These are phyloP conservation scores for Macadamia tetraphylla DNA, from an alignment of 164 flowering plant species.

Conservation along the genomic window DNA sequence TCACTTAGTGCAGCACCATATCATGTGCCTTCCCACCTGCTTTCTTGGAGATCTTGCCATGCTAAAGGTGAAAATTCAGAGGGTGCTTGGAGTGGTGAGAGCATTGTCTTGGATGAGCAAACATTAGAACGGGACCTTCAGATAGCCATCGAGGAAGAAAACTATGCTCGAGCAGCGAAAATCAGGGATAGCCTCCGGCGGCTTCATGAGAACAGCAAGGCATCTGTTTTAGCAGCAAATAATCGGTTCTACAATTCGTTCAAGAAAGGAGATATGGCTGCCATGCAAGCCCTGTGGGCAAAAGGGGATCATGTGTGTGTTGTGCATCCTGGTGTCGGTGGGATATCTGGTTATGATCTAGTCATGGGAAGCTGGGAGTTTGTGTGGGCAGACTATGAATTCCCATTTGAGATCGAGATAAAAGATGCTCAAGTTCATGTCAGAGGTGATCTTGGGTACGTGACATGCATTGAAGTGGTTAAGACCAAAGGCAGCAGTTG, in stretches of 20 bases:
- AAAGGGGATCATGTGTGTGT: constrained; percentile 57
- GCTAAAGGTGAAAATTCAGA: constrained; percentile 53
- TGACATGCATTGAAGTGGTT: constrained; percentile 76
- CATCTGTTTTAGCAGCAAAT: constrained; percentile 70
- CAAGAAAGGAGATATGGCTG: constrained; percentile 46
- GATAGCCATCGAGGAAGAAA: constrained; percentile 65
- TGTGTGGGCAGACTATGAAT: constrained; percentile 71
- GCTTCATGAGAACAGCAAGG: constrained; percentile 71
- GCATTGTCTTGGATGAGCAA: too few relatives aligned
- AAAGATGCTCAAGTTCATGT: constrained; percentile 69
- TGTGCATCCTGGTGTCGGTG: constrained; percentile 33
- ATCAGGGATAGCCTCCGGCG: constrained; percentile 26
- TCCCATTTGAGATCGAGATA: constrained; percentile 24
- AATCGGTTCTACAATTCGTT: constrained; percentile 72
- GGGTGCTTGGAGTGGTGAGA: constrained; percentile 15
- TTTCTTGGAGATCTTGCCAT: constrained; percentile 24
- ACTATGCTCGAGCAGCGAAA: too few relatives aligned
- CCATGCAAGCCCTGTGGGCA: constrained; percentile 63
- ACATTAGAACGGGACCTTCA: constrained; percentile 54
- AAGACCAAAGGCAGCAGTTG: constrained; percentile 88
- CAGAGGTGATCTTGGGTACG: constrained; percentile 73
- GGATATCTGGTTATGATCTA: constrained; percentile 57
- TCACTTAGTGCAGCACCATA: constrained; percentile 32
- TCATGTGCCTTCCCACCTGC: constrained; percentile 11
- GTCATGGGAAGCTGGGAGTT: constrained; percentile 91